Conservation (phyloP, 108 stramenopile species). For the Schizochytrium sp. region DNA sequence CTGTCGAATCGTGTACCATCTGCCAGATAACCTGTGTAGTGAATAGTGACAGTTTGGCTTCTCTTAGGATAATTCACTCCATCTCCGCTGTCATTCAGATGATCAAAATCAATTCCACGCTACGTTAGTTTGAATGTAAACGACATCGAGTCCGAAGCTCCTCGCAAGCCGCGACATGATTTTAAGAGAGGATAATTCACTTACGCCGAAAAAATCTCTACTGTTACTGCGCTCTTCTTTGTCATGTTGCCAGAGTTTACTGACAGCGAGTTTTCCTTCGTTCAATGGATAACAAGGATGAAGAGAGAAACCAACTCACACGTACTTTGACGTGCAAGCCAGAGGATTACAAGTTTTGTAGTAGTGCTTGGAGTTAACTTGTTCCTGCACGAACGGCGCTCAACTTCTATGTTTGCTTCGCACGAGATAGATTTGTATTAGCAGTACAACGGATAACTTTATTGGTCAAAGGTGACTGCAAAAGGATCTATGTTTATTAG, state of each 20-base stretch:
- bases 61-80: slow-evolving; percentile 80
- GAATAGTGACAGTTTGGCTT: slow-evolving; percentile 90
- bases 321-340: too few relatives aligned
- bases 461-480: too few relatives aligned
- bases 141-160: neutral
- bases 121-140: neutral
- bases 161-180: neutral
- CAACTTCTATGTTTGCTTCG: too few relatives aligned
- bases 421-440: too few relatives aligned
- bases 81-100: slow-evolving; percentile 69
- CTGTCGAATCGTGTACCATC: slow-evolving; percentile 94
- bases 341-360: too few relatives aligned
- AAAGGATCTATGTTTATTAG: too few relatives aligned
- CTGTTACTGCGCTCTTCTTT: slow-evolving; percentile 64
- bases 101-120: neutral
- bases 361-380: too few relatives aligned
- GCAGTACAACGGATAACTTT: too few relatives aligned
- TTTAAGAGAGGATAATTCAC: neutral
- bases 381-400: too few relatives aligned
- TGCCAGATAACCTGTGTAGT: slow-evolving; percentile 96
- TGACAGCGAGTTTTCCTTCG: too few relatives aligned
- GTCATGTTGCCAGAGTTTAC: neutral
- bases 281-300: too few relatives aligned
- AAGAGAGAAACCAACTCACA: too few relatives aligned
- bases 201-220: slow-evolving; percentile 73